These are phyloP conservation scores for Dictyostelium firmibasis DNA, from an alignment of 78 protist species.

Conservation along the genomic window DNA sequence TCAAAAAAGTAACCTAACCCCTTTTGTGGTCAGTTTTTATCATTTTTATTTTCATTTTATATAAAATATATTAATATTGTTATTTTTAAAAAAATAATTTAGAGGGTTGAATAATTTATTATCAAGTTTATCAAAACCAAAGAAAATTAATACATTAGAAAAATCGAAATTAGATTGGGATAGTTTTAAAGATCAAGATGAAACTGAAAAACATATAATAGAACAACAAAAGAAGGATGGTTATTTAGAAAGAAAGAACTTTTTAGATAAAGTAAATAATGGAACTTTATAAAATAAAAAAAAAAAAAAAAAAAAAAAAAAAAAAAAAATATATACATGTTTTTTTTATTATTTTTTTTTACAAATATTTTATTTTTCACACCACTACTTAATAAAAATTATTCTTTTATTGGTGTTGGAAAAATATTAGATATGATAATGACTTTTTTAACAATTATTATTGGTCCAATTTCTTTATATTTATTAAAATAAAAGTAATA, in stretches of 20 bases:
- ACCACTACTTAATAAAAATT: no score
- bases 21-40: no score
- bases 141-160: constrained; percentile 40
- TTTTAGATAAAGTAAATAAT: neutral
- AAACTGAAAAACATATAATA: constrained; percentile 20
- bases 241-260: constrained; percentile 37
- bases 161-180: constrained; percentile 76
- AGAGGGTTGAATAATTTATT: constrained; percentile 40
- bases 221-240: constrained; percentile 51
- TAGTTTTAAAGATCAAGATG: constrained; percentile 46
- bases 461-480: no score
- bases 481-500: no score
- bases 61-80: no score
- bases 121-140: constrained; percentile 47
- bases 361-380: neutral
- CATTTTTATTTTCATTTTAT: neutral
- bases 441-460: no score
- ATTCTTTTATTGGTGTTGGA: no score
- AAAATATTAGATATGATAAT: no score
- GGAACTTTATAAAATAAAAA: neutral
- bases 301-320: neutral
- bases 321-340: no score
- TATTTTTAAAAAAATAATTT: no score
- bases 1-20: neutral
- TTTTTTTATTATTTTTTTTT: no score